phyloP scores from a whole-genome alignment of 2,329 filamentous ascomycete genomes.

The Colletotrichum navitas region DNA sequence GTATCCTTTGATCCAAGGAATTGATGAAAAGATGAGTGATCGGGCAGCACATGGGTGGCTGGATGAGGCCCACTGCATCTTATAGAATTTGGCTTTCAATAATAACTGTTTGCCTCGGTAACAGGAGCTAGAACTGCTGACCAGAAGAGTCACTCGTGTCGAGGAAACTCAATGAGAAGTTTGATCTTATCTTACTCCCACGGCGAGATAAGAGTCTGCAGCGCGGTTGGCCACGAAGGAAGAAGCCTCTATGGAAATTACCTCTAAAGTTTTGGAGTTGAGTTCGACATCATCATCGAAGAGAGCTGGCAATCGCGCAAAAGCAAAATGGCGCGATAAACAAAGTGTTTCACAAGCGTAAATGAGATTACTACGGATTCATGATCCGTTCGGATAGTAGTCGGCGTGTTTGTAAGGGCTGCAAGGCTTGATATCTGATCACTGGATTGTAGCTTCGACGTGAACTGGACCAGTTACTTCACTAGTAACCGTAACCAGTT shows the following conservation, averaged over 20 bases:
- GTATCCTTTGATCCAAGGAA: background rate
- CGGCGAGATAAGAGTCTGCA: background rate
- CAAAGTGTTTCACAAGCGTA: background rate
- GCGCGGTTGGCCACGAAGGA: background rate
- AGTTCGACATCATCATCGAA: background rate
- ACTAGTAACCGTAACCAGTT: too few relatives aligned
- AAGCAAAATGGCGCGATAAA: too few relatives aligned
- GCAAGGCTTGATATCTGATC: background rate
- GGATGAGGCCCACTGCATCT: too few relatives aligned
- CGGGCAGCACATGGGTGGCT: rapidly evolving
- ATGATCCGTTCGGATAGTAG: background rate
- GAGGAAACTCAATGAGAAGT: background rate
- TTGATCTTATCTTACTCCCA: background rate
- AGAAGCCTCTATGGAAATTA: background rate
- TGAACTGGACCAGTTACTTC: background rate
- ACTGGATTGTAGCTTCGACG: background rate
- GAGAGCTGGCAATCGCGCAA: background rate
- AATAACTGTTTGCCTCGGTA: background rate
- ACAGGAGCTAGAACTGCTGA: background rate
- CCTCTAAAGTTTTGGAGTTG: background rate
- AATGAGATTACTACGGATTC: background rate
- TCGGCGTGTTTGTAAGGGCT: background rate
- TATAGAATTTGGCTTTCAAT: background rate
- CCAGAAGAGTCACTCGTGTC: background rate
- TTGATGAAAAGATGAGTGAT: too few relatives aligned